Evolutionary conservation across 768 basidiomycete genomes (phyloP).

Genomic region (Auriscalpium vulgare): DNA sequence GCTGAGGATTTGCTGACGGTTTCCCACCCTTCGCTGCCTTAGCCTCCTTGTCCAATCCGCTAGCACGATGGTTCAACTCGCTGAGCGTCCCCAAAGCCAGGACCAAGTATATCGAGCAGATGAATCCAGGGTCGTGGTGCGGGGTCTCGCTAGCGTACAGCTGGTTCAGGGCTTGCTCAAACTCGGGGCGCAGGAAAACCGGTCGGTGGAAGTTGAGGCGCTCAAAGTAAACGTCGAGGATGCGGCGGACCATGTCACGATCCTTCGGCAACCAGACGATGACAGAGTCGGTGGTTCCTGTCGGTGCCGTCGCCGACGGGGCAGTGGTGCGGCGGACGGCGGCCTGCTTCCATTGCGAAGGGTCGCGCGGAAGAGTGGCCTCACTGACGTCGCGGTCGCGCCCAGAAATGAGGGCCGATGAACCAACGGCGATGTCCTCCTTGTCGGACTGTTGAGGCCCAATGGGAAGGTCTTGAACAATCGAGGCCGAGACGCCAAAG

Average conservation of each 20-base stretch:
- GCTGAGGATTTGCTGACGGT: constrained; percentile 24
- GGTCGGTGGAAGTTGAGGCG: constrained; percentile 78
- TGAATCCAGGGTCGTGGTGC: constrained; percentile 66
- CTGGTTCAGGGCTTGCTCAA: constrained; percentile 53
- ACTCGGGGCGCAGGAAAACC: constrained; percentile 61
- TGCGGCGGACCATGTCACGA: constrained; percentile 50
- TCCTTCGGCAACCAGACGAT: constrained; percentile 73
- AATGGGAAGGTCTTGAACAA: constrained; percentile 58
- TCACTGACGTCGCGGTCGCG: constrained; percentile 56
- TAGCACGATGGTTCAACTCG: constrained; percentile 69
- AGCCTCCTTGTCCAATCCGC: constrained; percentile 40
- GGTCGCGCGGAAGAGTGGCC: constrained; percentile 49
- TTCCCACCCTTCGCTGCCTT: constrained; percentile 26
- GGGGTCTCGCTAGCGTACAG: constrained; percentile 52
- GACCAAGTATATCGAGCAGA: constrained; percentile 72
- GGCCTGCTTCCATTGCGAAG: constrained; percentile 51
- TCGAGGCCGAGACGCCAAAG: constrained; percentile 69
- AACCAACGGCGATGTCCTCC: constrained; percentile 75
- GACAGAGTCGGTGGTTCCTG: constrained; percentile 30
- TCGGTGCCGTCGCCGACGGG: constrained; percentile 5
- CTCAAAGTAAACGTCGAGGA: constrained; percentile 66
- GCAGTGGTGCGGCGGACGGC: constrained; percentile 40
- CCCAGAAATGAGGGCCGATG: constrained; percentile 59
- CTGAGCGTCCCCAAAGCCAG: constrained; percentile 76
- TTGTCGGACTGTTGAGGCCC: constrained; percentile 39